phyloP scores from a whole-genome alignment of 805 yeast species.

The Lachancea thermotolerans region DNA sequence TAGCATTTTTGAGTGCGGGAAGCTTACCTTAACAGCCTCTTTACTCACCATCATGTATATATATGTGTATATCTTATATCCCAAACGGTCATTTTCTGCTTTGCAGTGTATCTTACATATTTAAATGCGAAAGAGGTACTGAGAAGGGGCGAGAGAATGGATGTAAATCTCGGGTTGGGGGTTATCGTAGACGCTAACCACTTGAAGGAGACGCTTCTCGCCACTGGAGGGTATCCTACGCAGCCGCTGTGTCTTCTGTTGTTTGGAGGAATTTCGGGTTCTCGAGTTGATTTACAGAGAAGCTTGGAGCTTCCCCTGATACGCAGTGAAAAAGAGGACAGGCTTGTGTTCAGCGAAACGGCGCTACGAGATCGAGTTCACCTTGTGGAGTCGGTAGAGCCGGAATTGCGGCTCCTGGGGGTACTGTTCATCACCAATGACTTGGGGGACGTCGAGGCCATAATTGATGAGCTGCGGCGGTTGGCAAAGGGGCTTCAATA shows the following conservation, averaged over 20 bases:
- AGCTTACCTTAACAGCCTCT: background rate
- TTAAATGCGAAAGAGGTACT: too few relatives aligned
- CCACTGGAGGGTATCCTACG: background rate
- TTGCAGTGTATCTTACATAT: background rate
- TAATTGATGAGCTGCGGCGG: background rate
- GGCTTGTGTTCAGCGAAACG: background rate
- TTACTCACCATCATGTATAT: constrained; percentile 1
- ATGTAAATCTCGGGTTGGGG: background rate
- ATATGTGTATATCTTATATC: background rate
- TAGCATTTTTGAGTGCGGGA: background rate
- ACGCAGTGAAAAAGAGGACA: background rate
- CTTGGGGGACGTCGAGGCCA: background rate
- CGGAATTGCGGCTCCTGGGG: background rate
- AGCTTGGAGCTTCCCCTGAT: constrained; percentile 1
- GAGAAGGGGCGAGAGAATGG: too few relatives aligned
- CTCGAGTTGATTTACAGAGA: background rate
- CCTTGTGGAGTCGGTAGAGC: background rate
- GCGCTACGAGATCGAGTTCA: background rate
- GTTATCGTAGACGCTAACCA: constrained; percentile 5
- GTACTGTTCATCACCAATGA: constrained; percentile 2
- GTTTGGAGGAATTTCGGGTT: background rate
- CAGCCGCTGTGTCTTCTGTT: constrained; percentile 1
- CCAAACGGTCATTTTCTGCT: background rate
- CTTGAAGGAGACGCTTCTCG: background rate
- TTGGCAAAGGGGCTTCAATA: background rate